phyloP scores from a whole-genome alignment of 139 green algal species.

The Chlorella sp. region DNA sequence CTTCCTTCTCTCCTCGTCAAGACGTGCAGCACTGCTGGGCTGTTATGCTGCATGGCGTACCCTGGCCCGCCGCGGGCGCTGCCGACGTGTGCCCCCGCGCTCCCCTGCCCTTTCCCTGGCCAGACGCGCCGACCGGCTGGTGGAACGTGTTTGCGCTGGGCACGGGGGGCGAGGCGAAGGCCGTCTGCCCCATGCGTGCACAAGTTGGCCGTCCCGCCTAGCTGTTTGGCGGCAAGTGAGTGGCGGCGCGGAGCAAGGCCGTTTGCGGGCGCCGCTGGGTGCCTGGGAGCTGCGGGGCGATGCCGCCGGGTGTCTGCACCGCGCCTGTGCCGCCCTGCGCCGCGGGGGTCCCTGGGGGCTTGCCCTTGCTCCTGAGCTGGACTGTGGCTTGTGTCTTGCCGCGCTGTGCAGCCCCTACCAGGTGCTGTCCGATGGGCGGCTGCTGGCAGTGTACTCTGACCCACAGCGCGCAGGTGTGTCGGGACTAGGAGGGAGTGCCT shows the following conservation, averaged over 20 bases:
- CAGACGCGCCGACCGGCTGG: conserved; percentile 47
- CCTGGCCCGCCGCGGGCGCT: no score
- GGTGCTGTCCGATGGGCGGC: conserved; percentile 31
- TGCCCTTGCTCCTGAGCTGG: conserved; percentile 60
- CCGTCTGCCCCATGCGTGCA: conserved; percentile 40
- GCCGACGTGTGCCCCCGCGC: no score
- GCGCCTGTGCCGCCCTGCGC: no score
- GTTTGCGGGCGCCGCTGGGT: no score
- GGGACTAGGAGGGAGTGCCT: not conserved
- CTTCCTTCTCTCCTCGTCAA: no score
- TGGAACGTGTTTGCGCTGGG: conserved; percentile 66
- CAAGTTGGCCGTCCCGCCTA: conserved; percentile 70
- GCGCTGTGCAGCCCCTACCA: conserved; percentile 28
- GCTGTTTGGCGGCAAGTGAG: conserved; percentile 53
- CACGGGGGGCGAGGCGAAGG: conserved; percentile 29
- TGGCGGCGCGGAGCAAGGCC: no score
- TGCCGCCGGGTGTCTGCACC: no score
- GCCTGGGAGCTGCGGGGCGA: no score
- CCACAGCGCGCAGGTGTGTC: conserved; percentile 27
- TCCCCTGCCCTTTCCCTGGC: no score
- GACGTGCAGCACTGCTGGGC: no score
- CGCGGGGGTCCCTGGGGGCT: no score
- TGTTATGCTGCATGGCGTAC: no score
- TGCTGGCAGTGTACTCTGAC: conserved; percentile 49
- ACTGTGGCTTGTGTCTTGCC: conserved; percentile 32